These are phyloP conservation scores for Blastomyces parvus DNA, from an alignment of 2,329 filamentous ascomycete species.

Conservation along the genomic window DNA sequence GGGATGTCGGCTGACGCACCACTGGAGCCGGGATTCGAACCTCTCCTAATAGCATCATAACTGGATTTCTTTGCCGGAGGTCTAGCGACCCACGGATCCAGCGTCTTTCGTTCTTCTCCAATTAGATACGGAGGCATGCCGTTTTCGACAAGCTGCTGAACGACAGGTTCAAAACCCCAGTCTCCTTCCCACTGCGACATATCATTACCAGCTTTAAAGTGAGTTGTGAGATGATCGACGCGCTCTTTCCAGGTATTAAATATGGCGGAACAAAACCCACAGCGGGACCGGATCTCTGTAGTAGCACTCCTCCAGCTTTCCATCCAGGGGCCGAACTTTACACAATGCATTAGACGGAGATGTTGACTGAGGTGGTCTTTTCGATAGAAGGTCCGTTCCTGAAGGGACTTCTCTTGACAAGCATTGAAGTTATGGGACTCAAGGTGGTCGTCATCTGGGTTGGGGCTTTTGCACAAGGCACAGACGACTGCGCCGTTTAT, in stretches of 20 bases:
- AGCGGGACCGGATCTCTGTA: constrained; percentile 43
- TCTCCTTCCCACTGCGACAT: constrained; percentile 36
- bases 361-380: constrained; percentile 56
- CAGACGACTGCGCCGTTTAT: constrained; percentile 45
- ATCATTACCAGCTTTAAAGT: constrained; percentile 31
- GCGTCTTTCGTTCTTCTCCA: constrained; percentile 25
- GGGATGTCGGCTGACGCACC: constrained; percentile 15
- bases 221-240: constrained; percentile 33
- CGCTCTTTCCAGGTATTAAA: constrained; percentile 38
- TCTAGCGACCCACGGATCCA: constrained; percentile 25
- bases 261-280: constrained; percentile 35
- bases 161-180: constrained; percentile 33
- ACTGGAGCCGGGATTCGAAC: not conserved
- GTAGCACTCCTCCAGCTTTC: constrained; percentile 50
- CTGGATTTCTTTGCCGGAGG: constrained; percentile 3
- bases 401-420: constrained; percentile 51
- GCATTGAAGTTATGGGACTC: constrained; percentile 50
- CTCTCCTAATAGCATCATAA: too few species aligned
- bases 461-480: constrained; percentile 48
- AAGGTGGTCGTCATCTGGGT: constrained; percentile 48
- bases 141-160: constrained; percentile 30
- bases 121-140: constrained; percentile 31
- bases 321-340: constrained; percentile 47
- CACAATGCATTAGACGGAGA: constrained; percentile 50
- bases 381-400: constrained; percentile 52